These are phyloP conservation scores for Sambucus nigra DNA, from an alignment of 129 eudicot species.

Conservation along the genomic window DNA sequence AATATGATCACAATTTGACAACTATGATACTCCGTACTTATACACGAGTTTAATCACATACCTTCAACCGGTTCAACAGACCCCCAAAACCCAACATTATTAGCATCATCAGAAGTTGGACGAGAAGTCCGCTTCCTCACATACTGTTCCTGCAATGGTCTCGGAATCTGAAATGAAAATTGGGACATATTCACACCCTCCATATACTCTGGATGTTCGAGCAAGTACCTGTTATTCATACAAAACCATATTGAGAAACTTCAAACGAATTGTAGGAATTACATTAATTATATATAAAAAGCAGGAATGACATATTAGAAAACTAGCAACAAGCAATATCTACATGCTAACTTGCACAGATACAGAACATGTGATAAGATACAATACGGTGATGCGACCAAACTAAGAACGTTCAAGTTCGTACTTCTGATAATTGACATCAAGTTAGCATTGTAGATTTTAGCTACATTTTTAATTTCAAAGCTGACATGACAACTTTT, in stretches of 20 bases:
- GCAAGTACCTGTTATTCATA: slow-evolving; percentile 37
- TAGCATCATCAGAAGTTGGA: slow-evolving; percentile 16
- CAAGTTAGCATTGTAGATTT: too few relatives aligned
- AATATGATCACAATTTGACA: too few relatives aligned
- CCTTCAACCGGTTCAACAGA: slow-evolving; percentile 32
- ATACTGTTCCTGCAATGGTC: slow-evolving; percentile 59
- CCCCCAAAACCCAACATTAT: slow-evolving; percentile 9
- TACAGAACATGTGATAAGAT: too few relatives aligned
- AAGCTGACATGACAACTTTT: too few relatives aligned
- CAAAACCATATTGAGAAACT: slow-evolving; percentile 7
- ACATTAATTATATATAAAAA: neutral
- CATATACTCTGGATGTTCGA: slow-evolving; percentile 41
- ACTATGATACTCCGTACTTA: too few relatives aligned
- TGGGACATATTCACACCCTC: slow-evolving; percentile 38
- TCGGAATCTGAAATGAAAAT: slow-evolving; percentile 83
- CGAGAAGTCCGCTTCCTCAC: slow-evolving; percentile 49
- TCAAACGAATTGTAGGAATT: neutral
- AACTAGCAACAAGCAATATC: too few relatives aligned
- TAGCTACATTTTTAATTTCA: too few relatives aligned
- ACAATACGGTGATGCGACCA: neutral
- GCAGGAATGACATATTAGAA: neutral
- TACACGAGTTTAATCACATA: slow-evolving; percentile 1
- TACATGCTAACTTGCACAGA: too few relatives aligned
- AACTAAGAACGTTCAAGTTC: neutral
- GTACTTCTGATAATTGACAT: too few relatives aligned